phyloP scores from a whole-genome alignment of 441 rosid species.

The Manihot esculenta region DNA sequence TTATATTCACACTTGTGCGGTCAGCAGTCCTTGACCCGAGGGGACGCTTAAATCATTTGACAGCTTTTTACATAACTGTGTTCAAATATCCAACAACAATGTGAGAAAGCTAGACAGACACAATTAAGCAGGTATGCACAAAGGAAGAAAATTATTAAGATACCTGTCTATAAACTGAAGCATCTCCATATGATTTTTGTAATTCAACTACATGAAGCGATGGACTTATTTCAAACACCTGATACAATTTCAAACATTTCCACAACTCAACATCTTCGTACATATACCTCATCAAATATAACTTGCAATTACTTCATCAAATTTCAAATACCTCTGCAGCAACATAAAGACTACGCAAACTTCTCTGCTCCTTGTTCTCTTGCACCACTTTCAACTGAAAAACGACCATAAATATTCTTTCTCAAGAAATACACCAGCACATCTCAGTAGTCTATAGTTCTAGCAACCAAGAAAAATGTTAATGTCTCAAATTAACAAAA shows the following conservation, averaged over 20 bases:
- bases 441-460: neutral
- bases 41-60: conserved; percentile 65
- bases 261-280: neutral
- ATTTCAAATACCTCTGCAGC: conserved; percentile 69
- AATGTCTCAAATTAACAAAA: neutral
- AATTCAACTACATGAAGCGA: conserved; percentile 83
- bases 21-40: conserved; percentile 30
- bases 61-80: conserved; percentile 82
- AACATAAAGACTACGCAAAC: conserved; percentile 61
- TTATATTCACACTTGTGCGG: conserved; percentile 30
- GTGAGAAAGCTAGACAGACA: neutral
- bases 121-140: neutral
- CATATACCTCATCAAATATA: conserved; percentile 9
- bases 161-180: conserved; percentile 83
- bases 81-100: neutral
- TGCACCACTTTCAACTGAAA: conserved; percentile 69
- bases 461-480: neutral
- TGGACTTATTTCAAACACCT: conserved; percentile 84
- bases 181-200: conserved; percentile 81
- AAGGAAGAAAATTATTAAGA: neutral
- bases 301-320: no score
- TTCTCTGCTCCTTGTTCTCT: conserved; percentile 55
- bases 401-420: neutral
- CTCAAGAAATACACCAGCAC: no score
- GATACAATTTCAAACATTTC: conserved; percentile 1